Evolutionary conservation across 2,329 filamentous ascomycete genomes (phyloP), one percentile per base, ranked within the genome.

Genomic region (Cordyceps fumosorosea): DNA sequence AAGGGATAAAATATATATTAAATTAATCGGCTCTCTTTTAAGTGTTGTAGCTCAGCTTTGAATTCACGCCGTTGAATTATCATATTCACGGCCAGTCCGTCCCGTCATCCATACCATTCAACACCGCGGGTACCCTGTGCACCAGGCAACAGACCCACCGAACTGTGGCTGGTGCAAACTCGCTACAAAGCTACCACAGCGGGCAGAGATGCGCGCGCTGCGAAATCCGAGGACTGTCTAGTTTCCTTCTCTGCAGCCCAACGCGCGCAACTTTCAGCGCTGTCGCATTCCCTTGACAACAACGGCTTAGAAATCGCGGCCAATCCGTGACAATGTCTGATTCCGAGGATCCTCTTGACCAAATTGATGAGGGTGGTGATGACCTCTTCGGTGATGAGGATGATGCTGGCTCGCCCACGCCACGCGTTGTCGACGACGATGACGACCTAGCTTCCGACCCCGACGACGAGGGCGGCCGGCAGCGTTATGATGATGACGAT

Each of bases 331-430:
- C 50, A 54, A 85, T 85, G 82, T 85, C 82, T 20, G 82, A 84
- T 67, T 82, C 81, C 1, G 83, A 85, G 65, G 82, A 84, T 60
- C 74, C 75, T 60, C 72, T 82, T 67, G 80, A 83, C 56, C 74
- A 76, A 63, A 76, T 83, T 62, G 82, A 84, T 62, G 81, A 81
- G 56, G 82, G 77, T 62, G 84, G 78, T 63, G 84, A 85, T 69
- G 85, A 87, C 69, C 78, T 87, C 52, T 87, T 88, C 64, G 85
- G 84, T 58, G 84, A 85, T 62, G 83, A 81, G 57, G 82, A 77
- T 44, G 78, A 89, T 67, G 83, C 85, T 63, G 85, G 88, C 40
- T 85, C 66, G 82, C 86, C 56, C 82, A 86, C 86, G 70, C 86
- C 86, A 67, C 82, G 84, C 67, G 82, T 80, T 52, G 78, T 87